These are phyloP conservation scores for Coleophoma crateriformis DNA, from an alignment of 2,329 filamentous ascomycete genomes.

Conservation along the genomic window DNA sequence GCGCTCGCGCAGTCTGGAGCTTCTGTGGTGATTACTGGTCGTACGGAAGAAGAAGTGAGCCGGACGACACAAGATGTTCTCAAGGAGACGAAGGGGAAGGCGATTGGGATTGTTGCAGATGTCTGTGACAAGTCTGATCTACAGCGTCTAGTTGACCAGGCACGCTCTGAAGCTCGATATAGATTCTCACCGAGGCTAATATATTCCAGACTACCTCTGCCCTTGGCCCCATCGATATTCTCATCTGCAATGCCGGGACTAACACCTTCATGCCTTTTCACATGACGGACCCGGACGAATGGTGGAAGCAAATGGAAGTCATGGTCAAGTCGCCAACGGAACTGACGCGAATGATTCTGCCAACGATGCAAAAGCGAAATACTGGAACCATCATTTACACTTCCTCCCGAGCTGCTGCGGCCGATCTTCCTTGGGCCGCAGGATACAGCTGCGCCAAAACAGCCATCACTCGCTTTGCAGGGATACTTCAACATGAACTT, in stretches of 20 bases:
- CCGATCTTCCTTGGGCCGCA: constrained; percentile 13
- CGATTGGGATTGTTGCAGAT: constrained; percentile 11
- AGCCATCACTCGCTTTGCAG: constrained; percentile 12
- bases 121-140: constrained; percentile 6
- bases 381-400: constrained; percentile 13
- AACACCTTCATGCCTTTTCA: constrained; percentile 15
- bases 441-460: constrained; percentile 14
- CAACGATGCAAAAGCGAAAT: constrained; percentile 10
- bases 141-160: constrained; percentile 8
- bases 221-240: constrained; percentile 11
- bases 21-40: constrained; percentile 9
- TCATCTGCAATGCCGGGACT: constrained; percentile 15
- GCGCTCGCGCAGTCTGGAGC: constrained; percentile 11
- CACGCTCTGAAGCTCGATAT: not conserved
- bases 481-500: constrained; percentile 11
- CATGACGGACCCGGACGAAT: constrained; percentile 12
- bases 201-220: constrained; percentile 3
- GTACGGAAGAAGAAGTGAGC: constrained; percentile 8
- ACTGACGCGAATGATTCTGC: constrained; percentile 12
- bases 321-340: constrained; percentile 14
- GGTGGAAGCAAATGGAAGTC: constrained; percentile 13
- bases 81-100: constrained; percentile 1
- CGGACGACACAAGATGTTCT: constrained; percentile 8
- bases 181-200: not conserved
- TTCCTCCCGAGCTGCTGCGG: constrained; percentile 11